A percentile compares a stretch with the other conserved stretches of the same genome.
Conservation (phyloP, 2,329 filamentous ascomycete genomes). For the Neurospora sp. region DNA sequence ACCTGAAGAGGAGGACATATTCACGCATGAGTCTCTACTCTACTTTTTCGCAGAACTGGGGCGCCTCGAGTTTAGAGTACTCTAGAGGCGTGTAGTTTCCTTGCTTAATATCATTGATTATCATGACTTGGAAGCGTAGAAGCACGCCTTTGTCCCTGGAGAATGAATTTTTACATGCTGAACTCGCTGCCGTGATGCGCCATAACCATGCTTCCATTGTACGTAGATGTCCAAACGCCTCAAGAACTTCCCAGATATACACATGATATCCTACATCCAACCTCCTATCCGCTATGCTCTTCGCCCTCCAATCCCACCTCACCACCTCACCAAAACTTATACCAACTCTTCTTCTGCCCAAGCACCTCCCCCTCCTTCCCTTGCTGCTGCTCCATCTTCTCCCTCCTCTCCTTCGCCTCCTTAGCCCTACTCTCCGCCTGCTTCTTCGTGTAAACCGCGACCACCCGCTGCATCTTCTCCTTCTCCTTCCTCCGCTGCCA, state of each 20-base stretch:
- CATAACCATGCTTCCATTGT: not conserved
- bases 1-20: not conserved
- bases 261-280: not conserved
- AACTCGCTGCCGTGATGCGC: not conserved
- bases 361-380: conserved; percentile 33
- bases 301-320: not conserved
- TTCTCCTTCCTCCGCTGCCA: conserved; percentile 63
- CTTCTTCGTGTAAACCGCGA: conserved; percentile 70
- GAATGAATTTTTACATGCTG: not conserved
- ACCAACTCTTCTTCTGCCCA: conserved; percentile 34
- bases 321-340: conserved; percentile 41
- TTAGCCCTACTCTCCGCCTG: conserved; percentile 38
- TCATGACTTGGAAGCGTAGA: not conserved
- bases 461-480: conserved; percentile 72
- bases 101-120: not conserved
- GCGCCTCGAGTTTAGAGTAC: not conserved
- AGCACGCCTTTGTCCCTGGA: not conserved
- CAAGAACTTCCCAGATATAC: not conserved
- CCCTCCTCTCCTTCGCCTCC: conserved; percentile 17
- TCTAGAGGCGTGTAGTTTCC: not conserved
- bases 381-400: conserved; percentile 14
- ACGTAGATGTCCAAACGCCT: not conserved
- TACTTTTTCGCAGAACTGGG: not conserved
- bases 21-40: not conserved
- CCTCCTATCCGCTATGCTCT: not conserved